Conservation (phyloP, 768 basidiomycete genomes). For the Sarcomyxa edulis region DNA sequence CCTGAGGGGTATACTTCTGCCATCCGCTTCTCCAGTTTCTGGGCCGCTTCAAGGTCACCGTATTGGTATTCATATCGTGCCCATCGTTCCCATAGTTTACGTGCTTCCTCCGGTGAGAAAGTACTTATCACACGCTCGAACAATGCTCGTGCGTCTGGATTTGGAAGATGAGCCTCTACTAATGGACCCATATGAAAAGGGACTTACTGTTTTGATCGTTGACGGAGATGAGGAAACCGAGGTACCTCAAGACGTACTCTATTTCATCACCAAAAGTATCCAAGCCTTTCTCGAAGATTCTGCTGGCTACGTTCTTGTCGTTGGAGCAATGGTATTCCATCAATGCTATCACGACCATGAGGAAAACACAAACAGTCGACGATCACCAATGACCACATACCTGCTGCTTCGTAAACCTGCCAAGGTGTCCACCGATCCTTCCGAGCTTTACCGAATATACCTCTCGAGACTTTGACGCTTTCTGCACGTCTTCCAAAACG, state of each 20-base stretch:
- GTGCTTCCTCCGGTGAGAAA: conserved; percentile 73
- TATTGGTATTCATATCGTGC: conserved; percentile 93
- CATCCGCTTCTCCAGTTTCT: conserved; percentile 87
- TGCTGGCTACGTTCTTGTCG: conserved; percentile 67
- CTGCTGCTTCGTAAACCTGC: conserved; percentile 92
- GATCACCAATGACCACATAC: conserved; percentile 35
- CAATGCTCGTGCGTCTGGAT: conserved; percentile 85
- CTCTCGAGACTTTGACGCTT: conserved; percentile 74
- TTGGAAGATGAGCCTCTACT: neutral
- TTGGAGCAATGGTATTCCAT: conserved; percentile 95
- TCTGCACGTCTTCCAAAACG: conserved; percentile 86
- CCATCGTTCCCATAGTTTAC: conserved; percentile 95
- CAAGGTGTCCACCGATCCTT: conserved; percentile 74
- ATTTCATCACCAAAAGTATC: conserved; percentile 78
- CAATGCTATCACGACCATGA: conserved; percentile 49
- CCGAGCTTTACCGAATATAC: conserved; percentile 77
- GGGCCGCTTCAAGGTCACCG: conserved; percentile 83
- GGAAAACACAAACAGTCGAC: conserved; percentile 2
- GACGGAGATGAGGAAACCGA: conserved; percentile 88
- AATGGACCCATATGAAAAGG: conserved; percentile 2
- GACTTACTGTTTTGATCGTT: conserved; percentile 92
- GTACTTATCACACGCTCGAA: conserved; percentile 85
- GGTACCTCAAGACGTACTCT: conserved; percentile 83
- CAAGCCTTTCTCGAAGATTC: conserved; percentile 92
- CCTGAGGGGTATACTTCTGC: conserved; percentile 84